Conservation (phyloP, 768 basidiomycete species). For the Lentinula raphanica region DNA sequence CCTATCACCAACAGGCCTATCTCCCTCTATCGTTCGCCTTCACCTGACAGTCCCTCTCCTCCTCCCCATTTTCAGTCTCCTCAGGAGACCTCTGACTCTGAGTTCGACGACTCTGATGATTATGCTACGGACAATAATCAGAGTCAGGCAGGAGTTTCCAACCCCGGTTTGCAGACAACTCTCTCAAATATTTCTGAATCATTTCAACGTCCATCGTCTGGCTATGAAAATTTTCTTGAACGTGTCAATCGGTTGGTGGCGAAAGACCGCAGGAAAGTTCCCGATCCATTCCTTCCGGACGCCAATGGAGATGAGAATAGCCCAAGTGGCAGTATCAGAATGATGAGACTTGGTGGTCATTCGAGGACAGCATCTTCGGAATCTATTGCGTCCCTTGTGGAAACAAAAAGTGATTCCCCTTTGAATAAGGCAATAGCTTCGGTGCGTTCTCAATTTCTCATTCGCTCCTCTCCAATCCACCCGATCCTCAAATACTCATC, state of each 20-base stretch:
- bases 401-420: slow-evolving; percentile 86
- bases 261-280: slow-evolving; percentile 67
- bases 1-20: background rate
- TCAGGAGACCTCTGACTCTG: too few species aligned
- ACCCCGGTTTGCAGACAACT: too few species aligned
- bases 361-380: slow-evolving; percentile 83
- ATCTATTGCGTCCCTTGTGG: slow-evolving; percentile 86
- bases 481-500: too few species aligned
- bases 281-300: slow-evolving; percentile 80
- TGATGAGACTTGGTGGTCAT: slow-evolving; percentile 74
- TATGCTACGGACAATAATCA: too few species aligned
- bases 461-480: background rate
- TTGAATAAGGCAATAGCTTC: slow-evolving; percentile 91
- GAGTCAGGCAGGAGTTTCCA: too few species aligned
- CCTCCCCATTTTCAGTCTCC: too few species aligned
- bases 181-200: too few species aligned
- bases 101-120: too few species aligned
- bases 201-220: slow-evolving; percentile 20
- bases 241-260: slow-evolving; percentile 82
- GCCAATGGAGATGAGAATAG: too few species aligned
- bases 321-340: slow-evolving; percentile 39
- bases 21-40: too few species aligned
- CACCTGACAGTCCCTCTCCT: too few species aligned
- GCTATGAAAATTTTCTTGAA: slow-evolving; percentile 77
- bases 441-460: slow-evolving; percentile 35